Evolutionary conservation across 2,329 filamentous ascomycete species (phyloP), one percentile per base, ranked within the genome.

Genomic region (Aureobasidium sp.): DNA sequence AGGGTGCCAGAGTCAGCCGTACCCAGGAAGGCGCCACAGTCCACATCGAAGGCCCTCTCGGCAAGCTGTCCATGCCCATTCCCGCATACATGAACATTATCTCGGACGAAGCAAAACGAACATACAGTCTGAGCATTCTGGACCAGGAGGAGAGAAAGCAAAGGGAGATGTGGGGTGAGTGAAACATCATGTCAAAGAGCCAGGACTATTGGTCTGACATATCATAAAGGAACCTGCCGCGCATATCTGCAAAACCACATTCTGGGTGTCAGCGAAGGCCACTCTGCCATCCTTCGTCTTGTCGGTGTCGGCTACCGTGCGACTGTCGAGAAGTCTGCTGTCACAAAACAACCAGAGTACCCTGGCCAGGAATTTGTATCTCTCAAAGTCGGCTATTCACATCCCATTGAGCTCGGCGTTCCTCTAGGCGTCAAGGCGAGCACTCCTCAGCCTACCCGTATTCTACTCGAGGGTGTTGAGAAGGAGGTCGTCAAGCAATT

Each of bases 251-350:
- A 93, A 74, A 97, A 96, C 78, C 90, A 97, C 83, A 92, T 99
- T 68, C 89, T 94, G 69, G 96, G 96, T 67, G 96, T 99, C 27
- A 97, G 94, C 43, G 96, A 99, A 87, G 96, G 96, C 42, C 96
- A 99, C 81, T 95, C 93, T 23, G 94, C 95, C 40, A 94, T 99
- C 72, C 85, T 99, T 62, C 91, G 95, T 70, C 87, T 99, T 62
- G 94, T 98, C 33, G 96, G 96, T 75, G 96, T 99, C 67, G 96
- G 96, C 67, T 99, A 98, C 86, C 89, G 95, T 80, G 96, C 96
- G 20, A 92, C 89, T 5, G 87, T 99, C 72, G 95, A 98, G 79
- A 82, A 90, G 66, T 91, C 87, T 45, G 92, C 92, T 29, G 89
- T 84, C 40, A 93, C 91, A 67, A 90, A 86, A 53, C 68, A 80